Evolutionary conservation across 371 early-diverging fungal genomes (phyloP).

Genomic region (Catenaria anguillulae): DNA sequence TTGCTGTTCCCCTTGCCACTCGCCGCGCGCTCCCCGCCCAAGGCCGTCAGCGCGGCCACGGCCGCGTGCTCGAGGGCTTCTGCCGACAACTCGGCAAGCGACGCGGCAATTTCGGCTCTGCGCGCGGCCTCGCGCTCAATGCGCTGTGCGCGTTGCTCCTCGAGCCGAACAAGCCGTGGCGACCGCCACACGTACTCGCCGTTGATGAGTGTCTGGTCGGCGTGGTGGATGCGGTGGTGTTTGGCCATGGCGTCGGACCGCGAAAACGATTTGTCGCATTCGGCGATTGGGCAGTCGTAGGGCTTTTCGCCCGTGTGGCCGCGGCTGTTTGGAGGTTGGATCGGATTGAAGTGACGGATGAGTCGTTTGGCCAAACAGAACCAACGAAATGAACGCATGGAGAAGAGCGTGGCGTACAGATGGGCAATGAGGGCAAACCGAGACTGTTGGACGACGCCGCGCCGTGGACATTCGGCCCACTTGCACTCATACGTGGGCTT

Average conservation of each 20-base stretch:
- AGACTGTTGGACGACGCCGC: not conserved
- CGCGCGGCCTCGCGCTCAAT: not conserved
- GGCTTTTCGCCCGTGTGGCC: slow-evolving; percentile 5
- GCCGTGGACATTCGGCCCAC: not conserved
- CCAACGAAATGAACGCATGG: not conserved
- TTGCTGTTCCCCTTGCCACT: too few species aligned
- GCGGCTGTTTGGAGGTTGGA: not conserved
- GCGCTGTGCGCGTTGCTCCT: too few species aligned
- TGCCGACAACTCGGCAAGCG: not conserved
- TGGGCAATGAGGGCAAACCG: not conserved
- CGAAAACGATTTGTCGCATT: slow-evolving; percentile 5
- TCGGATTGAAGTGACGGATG: too few species aligned
- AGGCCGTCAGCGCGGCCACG: not conserved
- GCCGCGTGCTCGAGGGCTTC: not conserved
- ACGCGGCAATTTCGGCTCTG: too few species aligned
- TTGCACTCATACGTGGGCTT: not conserved
- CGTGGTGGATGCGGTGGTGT: not conserved
- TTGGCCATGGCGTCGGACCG: slow-evolving; percentile 6
- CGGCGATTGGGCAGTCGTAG: slow-evolving; percentile 5
- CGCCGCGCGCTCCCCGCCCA: too few species aligned
- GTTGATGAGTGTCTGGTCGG: not conserved
- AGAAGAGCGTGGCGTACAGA: not conserved
- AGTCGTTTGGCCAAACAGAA: too few species aligned
- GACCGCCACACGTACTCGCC: not conserved
- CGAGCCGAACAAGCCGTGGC: too few species aligned